These are phyloP conservation scores for Kondoa malvinella DNA, from an alignment of 768 basidiomycete species.

Conservation along the genomic window DNA sequence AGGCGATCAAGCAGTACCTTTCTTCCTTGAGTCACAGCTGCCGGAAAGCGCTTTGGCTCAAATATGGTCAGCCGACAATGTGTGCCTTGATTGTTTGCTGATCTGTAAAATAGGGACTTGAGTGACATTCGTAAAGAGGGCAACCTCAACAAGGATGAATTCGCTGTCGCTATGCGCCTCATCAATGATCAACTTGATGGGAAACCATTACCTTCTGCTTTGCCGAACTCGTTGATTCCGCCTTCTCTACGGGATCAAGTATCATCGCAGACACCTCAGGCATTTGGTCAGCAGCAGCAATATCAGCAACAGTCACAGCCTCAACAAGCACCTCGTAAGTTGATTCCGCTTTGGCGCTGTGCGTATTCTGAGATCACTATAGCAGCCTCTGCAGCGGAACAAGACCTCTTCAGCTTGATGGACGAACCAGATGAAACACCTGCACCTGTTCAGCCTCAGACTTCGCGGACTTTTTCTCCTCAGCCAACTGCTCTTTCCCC, in stretches of 20 bases:
- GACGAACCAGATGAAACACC: slow-evolving; percentile 47
- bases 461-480: slow-evolving; percentile 12
- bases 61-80: slow-evolving; percentile 51
- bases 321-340: too few relatives aligned
- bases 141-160: slow-evolving; percentile 68
- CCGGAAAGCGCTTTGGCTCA: slow-evolving; percentile 68
- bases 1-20: slow-evolving; percentile 85
- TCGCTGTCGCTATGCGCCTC: slow-evolving; percentile 86
- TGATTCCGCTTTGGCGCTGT: too few relatives aligned
- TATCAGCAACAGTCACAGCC: slow-evolving; percentile 33
- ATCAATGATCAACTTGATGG: slow-evolving; percentile 74
- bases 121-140: slow-evolving; percentile 79
- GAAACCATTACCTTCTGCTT: slow-evolving; percentile 49
- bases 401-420: slow-evolving; percentile 31
- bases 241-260: slow-evolving; percentile 49
- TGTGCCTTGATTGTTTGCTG: not conserved
- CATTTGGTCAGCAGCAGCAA: slow-evolving; percentile 31
- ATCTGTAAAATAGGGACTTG: slow-evolving; percentile 52
- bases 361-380: too few relatives aligned
- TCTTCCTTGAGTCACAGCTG: slow-evolving; percentile 79
- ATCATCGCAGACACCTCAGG: not conserved
- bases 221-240: slow-evolving; percentile 62
- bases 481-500: slow-evolving; percentile 13
- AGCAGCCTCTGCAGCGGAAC: slow-evolving; percentile 5
- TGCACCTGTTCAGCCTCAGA: slow-evolving; percentile 17